A percentile compares a stretch with the other conserved stretches of the same genome.
These are phyloP conservation scores for Amphibolis antarctica DNA, from an alignment of 106 monocot species.

Conservation along the genomic window DNA sequence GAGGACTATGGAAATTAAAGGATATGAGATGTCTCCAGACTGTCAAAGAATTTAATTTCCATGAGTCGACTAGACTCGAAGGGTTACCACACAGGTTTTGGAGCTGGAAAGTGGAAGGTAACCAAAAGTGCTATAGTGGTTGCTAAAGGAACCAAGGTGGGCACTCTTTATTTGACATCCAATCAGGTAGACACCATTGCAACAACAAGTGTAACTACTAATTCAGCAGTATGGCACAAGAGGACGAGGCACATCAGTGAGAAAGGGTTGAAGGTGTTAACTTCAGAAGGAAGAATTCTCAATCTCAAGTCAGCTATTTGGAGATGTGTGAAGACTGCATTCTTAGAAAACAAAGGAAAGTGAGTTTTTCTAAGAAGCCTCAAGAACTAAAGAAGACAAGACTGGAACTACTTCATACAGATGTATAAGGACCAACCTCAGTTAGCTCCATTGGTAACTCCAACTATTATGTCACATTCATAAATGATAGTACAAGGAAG, in stretches of 20 bases:
- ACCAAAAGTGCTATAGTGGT: conserved; percentile 1
- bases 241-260: too few relatives aligned
- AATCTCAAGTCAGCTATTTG: background rate
- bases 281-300: background rate
- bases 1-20: background rate
- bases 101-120: background rate
- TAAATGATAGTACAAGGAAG: background rate
- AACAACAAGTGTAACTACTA: too few relatives aligned
- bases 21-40: background rate
- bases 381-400: background rate
- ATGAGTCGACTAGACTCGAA: background rate
- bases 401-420: background rate
- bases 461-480: background rate
- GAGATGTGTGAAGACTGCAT: conserved; percentile 4
- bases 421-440: background rate
- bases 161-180: conserved; percentile 1
- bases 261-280: background rate
- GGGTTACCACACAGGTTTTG: background rate
- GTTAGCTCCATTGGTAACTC: background rate
- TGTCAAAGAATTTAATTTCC: background rate
- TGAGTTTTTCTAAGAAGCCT: background rate
- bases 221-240: too few relatives aligned
- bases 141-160: background rate
- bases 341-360: background rate
- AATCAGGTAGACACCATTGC: background rate